Evolutionary conservation across 345 rosid species (phyloP).

Genomic region (Syzygium grande): DNA sequence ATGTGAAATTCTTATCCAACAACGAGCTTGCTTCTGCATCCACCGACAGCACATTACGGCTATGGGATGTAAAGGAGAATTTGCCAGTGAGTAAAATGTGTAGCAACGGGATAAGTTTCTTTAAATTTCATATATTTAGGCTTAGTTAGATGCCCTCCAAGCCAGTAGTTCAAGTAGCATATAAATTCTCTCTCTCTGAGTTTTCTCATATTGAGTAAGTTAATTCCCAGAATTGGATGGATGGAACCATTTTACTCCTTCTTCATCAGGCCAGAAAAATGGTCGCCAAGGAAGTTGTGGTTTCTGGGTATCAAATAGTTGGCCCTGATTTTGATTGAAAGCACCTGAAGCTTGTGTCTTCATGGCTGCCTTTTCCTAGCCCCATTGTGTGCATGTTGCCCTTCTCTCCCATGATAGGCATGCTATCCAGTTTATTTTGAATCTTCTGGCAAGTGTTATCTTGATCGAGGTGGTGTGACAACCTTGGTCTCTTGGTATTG

Average conservation of each 20-base stretch:
- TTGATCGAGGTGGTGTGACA: not conserved
- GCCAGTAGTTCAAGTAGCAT: not conserved
- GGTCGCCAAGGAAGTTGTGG: not conserved
- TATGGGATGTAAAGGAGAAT: slow-evolving; percentile 95
- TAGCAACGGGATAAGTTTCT: not conserved
- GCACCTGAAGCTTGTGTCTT: not conserved
- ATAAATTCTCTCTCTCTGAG: not conserved
- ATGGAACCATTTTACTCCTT: not conserved
- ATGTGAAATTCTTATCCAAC: slow-evolving; percentile 88
- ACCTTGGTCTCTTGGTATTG: not conserved
- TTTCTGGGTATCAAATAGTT: not conserved
- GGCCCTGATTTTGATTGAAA: not conserved
- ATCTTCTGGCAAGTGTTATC: not conserved
- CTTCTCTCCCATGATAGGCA: not conserved
- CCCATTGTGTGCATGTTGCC: not conserved
- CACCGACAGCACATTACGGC: slow-evolving; percentile 85
- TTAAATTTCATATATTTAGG: not conserved
- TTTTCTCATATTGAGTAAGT: not conserved
- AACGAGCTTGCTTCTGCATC: slow-evolving; percentile 97
- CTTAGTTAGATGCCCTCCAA: not conserved
- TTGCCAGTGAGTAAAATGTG: slow-evolving; percentile 46
- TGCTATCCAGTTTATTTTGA: not conserved
- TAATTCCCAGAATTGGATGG: not conserved
- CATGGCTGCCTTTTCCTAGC: not conserved
- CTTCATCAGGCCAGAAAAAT: not conserved